Evolutionary conservation across 2,329 filamentous ascomycete genomes (phyloP), one percentile per base, ranked within the genome.

Genomic region (Monosporascus sp.): DNA sequence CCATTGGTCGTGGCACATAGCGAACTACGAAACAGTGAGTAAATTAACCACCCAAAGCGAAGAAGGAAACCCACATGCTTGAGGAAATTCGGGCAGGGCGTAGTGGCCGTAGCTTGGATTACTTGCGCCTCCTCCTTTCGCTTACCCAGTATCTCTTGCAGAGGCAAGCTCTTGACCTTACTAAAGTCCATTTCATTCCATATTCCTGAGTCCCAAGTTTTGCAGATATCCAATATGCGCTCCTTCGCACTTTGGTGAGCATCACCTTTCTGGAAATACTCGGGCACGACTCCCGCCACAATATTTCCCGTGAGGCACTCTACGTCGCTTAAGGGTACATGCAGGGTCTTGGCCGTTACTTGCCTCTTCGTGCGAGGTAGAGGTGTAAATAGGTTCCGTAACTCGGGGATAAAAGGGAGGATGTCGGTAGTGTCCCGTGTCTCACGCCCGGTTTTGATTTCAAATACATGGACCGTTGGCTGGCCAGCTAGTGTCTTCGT

Each of bases 1-100:
- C 91, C 93, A 97, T 71, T 97, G 89, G 66, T 97, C 90, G 65
- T 99, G 91, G 65, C 92, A 89, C 89, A 96, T 95, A 57, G 91
- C 88, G 67, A 94, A 97, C 88, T 93, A 50, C 5, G 76, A 63
- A 81, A 83, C 72, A 80, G 48, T 60, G 55, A 54, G 52, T 51
- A 37, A 58, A 56, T 49, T 8, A 3, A 57, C 47, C 24, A 18
- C 24, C 35, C n/a, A 43, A 44, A 35, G 54, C 6, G 24, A 22
- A n/a, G 38, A 46, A 39, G 51, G 45, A 49, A n/a, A 80, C 88
- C 79, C 74, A 91, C 88, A 68, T 99, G 94, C 71, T 95, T 93
- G 57, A 94, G 68, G 70, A 97, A 96, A 49, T 87, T 72, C 0
- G 85, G 82, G 64, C 94, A 99, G 38, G 78, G 72, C 22, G 88